Evolutionary conservation across 2,329 filamentous ascomycete genomes (phyloP).

Genomic region (Calonectria pteridis): DNA sequence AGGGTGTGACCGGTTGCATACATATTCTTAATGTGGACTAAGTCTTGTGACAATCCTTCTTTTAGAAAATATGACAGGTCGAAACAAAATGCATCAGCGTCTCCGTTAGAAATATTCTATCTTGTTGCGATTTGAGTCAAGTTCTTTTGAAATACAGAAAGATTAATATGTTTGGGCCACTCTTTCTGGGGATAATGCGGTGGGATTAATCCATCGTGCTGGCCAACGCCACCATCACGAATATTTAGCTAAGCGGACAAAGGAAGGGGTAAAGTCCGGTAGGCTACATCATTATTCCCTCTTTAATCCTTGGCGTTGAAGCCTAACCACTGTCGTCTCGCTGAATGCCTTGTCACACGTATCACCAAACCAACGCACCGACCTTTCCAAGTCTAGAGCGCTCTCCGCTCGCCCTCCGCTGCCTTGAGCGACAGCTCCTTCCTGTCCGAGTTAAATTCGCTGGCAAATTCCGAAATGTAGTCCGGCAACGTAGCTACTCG

Average conservation of each 20-base stretch:
- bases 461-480: conserved; percentile 65
- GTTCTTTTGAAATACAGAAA: too few species aligned
- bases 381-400: neutral
- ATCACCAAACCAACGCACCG: neutral
- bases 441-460: conserved; percentile 51
- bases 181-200: too few species aligned
- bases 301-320: too few species aligned
- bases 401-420: conserved; percentile 40
- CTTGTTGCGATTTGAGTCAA: too few species aligned
- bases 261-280: neutral
- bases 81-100: neutral
- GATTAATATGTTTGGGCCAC: too few species aligned
- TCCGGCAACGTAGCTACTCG: conserved; percentile 66
- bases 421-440: conserved; percentile 43
- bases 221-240: too few species aligned
- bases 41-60: neutral
- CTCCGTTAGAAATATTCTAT: too few species aligned
- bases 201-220: too few species aligned
- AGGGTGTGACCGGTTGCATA: neutral
- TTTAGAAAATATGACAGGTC: neutral
- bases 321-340: neutral
- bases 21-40: neutral
- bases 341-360: neutral
- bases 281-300: neutral
- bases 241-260: too few species aligned